Evolutionary conservation across 2,329 filamentous ascomycete species (phyloP).

Genomic region (Ceratocystis smalleyi): DNA sequence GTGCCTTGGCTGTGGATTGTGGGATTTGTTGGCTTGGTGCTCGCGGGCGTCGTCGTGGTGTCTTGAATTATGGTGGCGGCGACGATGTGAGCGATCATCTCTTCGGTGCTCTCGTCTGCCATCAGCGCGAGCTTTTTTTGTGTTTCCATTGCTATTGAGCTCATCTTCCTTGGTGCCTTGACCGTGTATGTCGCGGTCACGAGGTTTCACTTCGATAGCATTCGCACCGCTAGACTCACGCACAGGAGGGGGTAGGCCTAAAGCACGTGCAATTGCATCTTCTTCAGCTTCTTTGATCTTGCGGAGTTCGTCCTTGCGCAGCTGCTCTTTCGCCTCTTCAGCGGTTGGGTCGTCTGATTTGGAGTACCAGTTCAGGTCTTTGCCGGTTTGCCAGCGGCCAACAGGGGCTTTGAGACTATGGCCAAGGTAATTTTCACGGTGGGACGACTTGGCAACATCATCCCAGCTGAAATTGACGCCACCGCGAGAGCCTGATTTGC

Average conservation of each 20-base stretch:
- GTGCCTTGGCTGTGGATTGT: neutral
- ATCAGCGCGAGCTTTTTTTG: neutral
- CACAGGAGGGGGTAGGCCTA: conserved; percentile 60
- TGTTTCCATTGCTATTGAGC: neutral
- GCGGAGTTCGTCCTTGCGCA: conserved; percentile 61
- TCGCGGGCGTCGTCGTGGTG: neutral
- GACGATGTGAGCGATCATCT: conserved; percentile 1
- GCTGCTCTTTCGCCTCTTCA: conserved; percentile 34
- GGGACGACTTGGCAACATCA: conserved; percentile 70
- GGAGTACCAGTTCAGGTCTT: conserved; percentile 49
- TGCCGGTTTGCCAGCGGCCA: conserved; percentile 76
- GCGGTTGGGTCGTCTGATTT: conserved; percentile 36
- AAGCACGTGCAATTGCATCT: conserved; percentile 68
- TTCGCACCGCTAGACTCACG: conserved; percentile 48
- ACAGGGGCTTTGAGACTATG: conserved; percentile 87
- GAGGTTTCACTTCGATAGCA: conserved; percentile 41
- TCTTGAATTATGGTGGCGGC: neutral
- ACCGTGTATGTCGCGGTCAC: neutral
- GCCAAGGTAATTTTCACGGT: conserved; percentile 80
- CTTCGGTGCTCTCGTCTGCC: neutral
- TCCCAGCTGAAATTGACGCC: conserved; percentile 96
- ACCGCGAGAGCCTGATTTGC: conserved; percentile 79
- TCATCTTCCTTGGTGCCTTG: conserved; percentile 1
- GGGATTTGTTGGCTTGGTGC: neutral
- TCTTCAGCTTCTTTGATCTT: conserved; percentile 83